Base-by-base conservation (phyloP, 768 basidiomycete genomes). In the Amanita rubescens region DNA sequence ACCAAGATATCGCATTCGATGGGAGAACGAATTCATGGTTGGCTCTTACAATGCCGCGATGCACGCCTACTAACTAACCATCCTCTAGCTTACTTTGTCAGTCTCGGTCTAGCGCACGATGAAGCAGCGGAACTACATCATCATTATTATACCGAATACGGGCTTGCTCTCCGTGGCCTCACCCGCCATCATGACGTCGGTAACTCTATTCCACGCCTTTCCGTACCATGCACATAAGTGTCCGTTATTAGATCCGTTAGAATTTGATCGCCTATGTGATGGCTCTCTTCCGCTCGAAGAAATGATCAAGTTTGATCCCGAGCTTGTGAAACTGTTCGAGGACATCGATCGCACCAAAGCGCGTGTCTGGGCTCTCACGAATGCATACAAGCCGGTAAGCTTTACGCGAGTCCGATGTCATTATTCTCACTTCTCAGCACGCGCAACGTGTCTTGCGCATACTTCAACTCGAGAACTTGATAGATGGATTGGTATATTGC, bases 361-460 rank as follows among this genome's bases (percentile, higher is more conserved):
- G 8, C 78, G 81, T n/a, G 82, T 93, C 4, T 93, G 90, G 90
- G 89, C 79, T 2, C 68, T 93, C 39, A 94, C 91, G 3, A 94
- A 94, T 62, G 91, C 91, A 10, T 92, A 91, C 65, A 74, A 75
- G 52, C 72, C 79, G 20, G 90, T 90, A 66, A 42, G 75, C 67
- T 33, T 42, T 39, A 32, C 20, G 17, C 9, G 15, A 12, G 35
- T 32, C n/a, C 22, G 7, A 27, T 30, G 53, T 39, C 51, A 45
- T 60, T 58, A 58, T 38, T 17, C 50, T 55, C 8, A 57, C 12
- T 51, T 38, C 49, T 46, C 59, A 94, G 90, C 91, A 94, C 65
- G 91, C 91, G 11, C 71, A 79, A 60, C 79, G 91, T 19, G 91
- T 94, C 2, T 75, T 94, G 53, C 72, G 73, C 14, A 90, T 94